Conservation (phyloP, 2,329 filamentous ascomycete species). For the Xylaria sp. region DNA sequence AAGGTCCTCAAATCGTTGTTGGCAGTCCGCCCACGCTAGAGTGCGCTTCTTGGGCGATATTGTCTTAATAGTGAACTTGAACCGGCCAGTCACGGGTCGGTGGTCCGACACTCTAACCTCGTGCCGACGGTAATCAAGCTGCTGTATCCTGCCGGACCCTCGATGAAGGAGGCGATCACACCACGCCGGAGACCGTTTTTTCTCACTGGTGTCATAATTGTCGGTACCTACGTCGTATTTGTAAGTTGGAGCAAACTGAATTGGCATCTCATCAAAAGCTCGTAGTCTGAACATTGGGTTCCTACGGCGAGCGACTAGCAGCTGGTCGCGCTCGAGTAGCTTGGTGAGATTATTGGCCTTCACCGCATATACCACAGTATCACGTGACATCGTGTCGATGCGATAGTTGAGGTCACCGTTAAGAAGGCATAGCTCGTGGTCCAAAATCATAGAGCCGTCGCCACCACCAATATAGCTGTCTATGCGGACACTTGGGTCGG, state of each 20-base stretch:
- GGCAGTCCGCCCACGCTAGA: constrained; percentile 75
- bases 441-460: constrained; percentile 92
- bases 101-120: constrained; percentile 94
- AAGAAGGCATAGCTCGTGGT: constrained; percentile 96
- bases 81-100: constrained; percentile 86
- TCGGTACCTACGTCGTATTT: constrained; percentile 98
- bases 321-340: constrained; percentile 90
- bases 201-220: constrained; percentile 93
- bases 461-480: constrained; percentile 91
- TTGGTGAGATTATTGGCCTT: constrained; percentile 83
- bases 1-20: constrained; percentile 78
- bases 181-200: constrained; percentile 94
- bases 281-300: constrained; percentile 91
- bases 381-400: constrained; percentile 95
- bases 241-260: constrained; percentile 94
- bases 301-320: constrained; percentile 86
- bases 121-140: constrained; percentile 87
- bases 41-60: constrained; percentile 75
- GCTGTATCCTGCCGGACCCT: constrained; percentile 82
- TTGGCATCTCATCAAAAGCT: constrained; percentile 89
- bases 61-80: constrained; percentile 85
- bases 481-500: constrained; percentile 72
- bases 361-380: constrained; percentile 88
- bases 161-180: constrained; percentile 93
- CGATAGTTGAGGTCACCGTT: constrained; percentile 98